Base-by-base conservation (phyloP, 441 rosid genomes). In the Cnidoscolus chayamansa region DNA sequence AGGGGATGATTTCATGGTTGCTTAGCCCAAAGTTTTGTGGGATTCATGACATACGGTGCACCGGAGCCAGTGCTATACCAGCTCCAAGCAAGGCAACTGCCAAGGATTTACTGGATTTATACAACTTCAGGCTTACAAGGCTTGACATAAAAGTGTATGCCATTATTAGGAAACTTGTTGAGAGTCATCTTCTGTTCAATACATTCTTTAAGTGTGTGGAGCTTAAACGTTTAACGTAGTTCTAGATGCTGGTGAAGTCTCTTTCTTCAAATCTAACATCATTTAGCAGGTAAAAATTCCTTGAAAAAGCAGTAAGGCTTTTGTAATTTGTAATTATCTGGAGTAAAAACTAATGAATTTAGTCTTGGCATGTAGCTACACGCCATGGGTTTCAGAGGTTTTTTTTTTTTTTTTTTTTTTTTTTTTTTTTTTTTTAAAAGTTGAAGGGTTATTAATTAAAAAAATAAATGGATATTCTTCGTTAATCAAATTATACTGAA, bases 11-110 rank as follows among this genome's bases (percentile, higher is more conserved):
- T 55, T 84, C 89, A 11, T 76, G 88, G 70, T 70, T 86, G 48
- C 86, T 88, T 73, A 74, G 82, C 57, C 81, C 92, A 16, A 88
- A 88, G 68, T 88, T 74, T 63, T 89, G 92, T 2, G 88, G 89
- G 25, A 31, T 84, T 73, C 75, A 81, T 88, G 32, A 86, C 89
- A 45, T 88, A 83, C 76, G 89, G 88, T 57, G 64, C 89, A 0
- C 76, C 81, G 15, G 86, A 84, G 61, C 73, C 73, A 0, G 91
- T 57, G 76, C 68, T 15, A 63, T 77, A 49, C 84, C 89, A 31
- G 87, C 87, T 63, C 84, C 88, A 1, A 86, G 88, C 35, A 86
- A 86, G 67, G 89, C 89, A 69, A 84, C 86, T 55, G 51, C 80
- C n/a, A 79, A 60, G 54, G 88, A 86, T 20, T 65, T 86, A 82